Evolutionary conservation across 805 yeast genomes (phyloP).

Genomic region (Clavispora vitiphila): DNA sequence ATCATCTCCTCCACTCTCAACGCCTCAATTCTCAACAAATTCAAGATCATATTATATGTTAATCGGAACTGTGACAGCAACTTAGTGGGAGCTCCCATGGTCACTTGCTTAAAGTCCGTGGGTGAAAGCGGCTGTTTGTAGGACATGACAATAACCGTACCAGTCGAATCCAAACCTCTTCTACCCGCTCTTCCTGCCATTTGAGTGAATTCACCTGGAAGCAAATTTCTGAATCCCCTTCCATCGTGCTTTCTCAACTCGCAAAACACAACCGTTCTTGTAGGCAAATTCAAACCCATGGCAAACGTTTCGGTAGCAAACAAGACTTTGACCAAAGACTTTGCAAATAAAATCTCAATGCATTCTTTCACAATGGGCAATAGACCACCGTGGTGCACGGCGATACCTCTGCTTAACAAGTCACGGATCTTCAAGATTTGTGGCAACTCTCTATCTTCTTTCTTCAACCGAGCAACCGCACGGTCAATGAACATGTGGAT

Average conservation of each 20-base stretch:
- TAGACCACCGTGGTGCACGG: slow-evolving; percentile 93
- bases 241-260: slow-evolving; percentile 90
- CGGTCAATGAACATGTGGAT: slow-evolving; percentile 90
- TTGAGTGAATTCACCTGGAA: slow-evolving; percentile 97
- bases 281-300: slow-evolving; percentile 95
- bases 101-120: slow-evolving; percentile 67
- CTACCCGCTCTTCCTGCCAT: slow-evolving; percentile 99
- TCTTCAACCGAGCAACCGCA: slow-evolving; percentile 80
- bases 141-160: slow-evolving; percentile 92
- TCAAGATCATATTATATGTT: slow-evolving; percentile 93
- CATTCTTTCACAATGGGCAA: slow-evolving; percentile 90
- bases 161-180: slow-evolving; percentile 89
- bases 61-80: slow-evolving; percentile 87
- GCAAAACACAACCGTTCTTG: slow-evolving; percentile 91
- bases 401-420: slow-evolving; percentile 83
- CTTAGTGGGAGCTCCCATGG: slow-evolving; percentile 86
- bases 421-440: slow-evolving; percentile 83
- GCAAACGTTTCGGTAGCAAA: slow-evolving; percentile 99
- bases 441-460: slow-evolving; percentile 90
- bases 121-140: slow-evolving; percentile 59
- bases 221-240: slow-evolving; percentile 66
- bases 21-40: slow-evolving; percentile 88
- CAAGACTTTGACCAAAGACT: slow-evolving; percentile 77
- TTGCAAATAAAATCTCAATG: slow-evolving; percentile 86
- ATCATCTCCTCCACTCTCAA: slow-evolving; percentile 97